Evolutionary conservation across 2,329 filamentous ascomycete species (phyloP).

Genomic region (Stachybotrys chlorohalonatus): DNA sequence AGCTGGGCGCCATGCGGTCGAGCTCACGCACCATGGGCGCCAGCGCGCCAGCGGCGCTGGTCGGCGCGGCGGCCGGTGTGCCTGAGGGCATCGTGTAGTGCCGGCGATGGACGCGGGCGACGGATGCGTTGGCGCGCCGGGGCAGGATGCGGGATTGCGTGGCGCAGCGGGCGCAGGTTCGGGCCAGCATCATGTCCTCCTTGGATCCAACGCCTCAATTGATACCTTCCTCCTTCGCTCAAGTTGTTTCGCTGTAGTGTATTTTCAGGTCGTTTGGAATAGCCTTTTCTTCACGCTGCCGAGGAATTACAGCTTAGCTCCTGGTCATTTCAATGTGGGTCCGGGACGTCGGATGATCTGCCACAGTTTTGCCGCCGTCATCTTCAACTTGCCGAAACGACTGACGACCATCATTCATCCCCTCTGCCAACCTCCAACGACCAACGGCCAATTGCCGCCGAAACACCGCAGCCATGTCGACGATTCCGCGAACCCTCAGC

Average conservation of each 20-base stretch:
- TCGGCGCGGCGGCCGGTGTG: constrained; percentile 15
- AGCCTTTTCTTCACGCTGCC: too few relatives aligned
- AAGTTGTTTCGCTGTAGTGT: too few relatives aligned
- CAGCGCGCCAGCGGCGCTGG: constrained; percentile 28
- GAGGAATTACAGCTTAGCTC: too few relatives aligned
- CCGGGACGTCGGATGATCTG: not conserved
- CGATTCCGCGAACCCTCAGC: constrained; percentile 72
- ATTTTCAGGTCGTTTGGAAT: too few relatives aligned
- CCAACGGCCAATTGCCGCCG: constrained; percentile 16
- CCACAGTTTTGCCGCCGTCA: constrained; percentile 22
- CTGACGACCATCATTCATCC: constrained; percentile 3
- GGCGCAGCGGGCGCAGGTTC: constrained; percentile 23
- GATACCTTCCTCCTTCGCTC: too few relatives aligned
- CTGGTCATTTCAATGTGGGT: too few relatives aligned
- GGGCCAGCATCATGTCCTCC: constrained; percentile 20
- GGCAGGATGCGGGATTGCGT: constrained; percentile 14
- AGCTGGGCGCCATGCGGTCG: constrained; percentile 83
- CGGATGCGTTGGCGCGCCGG: constrained; percentile 14
- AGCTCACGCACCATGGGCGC: constrained; percentile 59
- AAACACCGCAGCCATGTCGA: constrained; percentile 65
- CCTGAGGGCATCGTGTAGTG: constrained; percentile 28
- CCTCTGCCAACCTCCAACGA: not conserved
- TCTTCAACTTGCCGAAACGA: constrained; percentile 9
- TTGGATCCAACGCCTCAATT: not conserved
- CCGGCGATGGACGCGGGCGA: constrained; percentile 26